Evolutionary conservation across 768 basidiomycete genomes (phyloP), one percentile per base, ranked within the genome.

Genomic region (Serpula lacrymans): DNA sequence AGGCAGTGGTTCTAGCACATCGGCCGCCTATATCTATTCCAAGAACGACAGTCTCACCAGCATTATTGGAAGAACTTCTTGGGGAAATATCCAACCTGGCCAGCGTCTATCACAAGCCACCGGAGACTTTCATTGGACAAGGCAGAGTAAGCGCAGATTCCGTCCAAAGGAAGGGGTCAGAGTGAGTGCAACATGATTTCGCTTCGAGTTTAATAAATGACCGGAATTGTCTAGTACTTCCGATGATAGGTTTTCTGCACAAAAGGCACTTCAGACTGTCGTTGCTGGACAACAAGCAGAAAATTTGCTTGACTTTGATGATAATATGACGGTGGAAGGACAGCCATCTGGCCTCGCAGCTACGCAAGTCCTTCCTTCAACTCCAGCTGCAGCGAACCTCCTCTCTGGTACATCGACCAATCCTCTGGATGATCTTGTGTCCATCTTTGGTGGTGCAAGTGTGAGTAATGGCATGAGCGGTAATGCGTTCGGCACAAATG

Each of bases 21-120:
- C 78, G 93, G 39, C 96, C 96, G 3, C 93, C 93, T 21, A 99
- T 99, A 59, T 84, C 88, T 3, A 79, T 98, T 39, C 89, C 93
- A 0, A 82, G 86, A 41, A 95, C 91, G 26, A 93, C 90, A 1
- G 91, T 99, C 1, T 72, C 94, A 0, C 77, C 90, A 1, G 89
- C 79, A 0, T 65, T 97, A 13, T 67, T 98, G 23, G 94, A 98
- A 54, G 96, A 98, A 56, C 76, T 99, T 3, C 64, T 98, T 0
- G 80, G 84, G 22, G 96, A 98, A 59, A 78, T 98, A 16, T 91
- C 90, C 2, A 82, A 77, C 31, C 67, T 98, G 14, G 90, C 92
- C 5, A 95, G 92, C 56, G 92, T 95, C 2, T 99, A 99, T 58
- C 96, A 99, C 68, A 97, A 96, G 62, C 96, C 96, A 0, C 83